Conservation (phyloP, 768 basidiomycete genomes). For the Amanita fuliginea region DNA sequence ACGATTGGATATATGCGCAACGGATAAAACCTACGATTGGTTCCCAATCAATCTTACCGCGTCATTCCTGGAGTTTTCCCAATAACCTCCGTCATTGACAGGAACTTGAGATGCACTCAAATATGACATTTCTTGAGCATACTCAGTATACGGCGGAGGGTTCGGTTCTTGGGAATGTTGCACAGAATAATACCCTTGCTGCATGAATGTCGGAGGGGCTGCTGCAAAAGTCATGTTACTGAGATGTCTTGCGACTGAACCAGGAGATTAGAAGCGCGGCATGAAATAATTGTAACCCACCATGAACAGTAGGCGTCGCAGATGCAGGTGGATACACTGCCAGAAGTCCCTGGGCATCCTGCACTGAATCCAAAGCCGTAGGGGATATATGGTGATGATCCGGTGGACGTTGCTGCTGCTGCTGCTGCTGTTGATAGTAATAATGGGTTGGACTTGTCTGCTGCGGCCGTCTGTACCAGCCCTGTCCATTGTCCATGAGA, state of each 20-base stretch:
- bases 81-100: constrained; percentile 41
- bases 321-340: constrained; percentile 66
- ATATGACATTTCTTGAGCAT: constrained; percentile 50
- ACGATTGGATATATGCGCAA: constrained; percentile 13
- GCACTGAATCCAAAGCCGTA: constrained; percentile 37
- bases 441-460: constrained; percentile 1
- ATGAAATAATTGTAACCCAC: constrained; percentile 22
- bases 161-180: constrained; percentile 18
- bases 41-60: constrained; percentile 49
- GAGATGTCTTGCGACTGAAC: constrained; percentile 55
- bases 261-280: constrained; percentile 1
- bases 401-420: constrained; percentile 5
- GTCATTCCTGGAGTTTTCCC: constrained; percentile 53
- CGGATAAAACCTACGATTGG: constrained; percentile 32
- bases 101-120: constrained; percentile 37
- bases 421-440: constrained; percentile 8
- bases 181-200: constrained; percentile 39
- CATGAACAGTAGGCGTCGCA: constrained; percentile 67
- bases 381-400: constrained; percentile 7
- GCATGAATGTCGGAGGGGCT: constrained; percentile 52
- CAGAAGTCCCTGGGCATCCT: constrained; percentile 57
- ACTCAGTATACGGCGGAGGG: constrained; percentile 54
- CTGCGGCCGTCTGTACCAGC: background rate
- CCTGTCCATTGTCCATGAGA: constrained; percentile 10
- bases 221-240: constrained; percentile 46